Conservation (phyloP, 495 filamentous ascomycete species). For the Elaphomyces granulatus region DNA sequence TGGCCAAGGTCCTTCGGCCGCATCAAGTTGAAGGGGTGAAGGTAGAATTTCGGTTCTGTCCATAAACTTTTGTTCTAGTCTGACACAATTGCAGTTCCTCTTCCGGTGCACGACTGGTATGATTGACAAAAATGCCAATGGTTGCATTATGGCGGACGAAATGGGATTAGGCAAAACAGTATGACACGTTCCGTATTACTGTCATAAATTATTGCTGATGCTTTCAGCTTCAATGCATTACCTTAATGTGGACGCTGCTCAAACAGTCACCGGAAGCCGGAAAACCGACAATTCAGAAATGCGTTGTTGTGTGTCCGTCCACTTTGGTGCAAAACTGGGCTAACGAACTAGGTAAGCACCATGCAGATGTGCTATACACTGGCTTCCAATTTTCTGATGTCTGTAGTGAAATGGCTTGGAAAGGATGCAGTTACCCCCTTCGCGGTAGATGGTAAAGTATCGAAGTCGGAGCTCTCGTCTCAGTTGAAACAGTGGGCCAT, state of each 20-base stretch:
- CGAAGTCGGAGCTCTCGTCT: slow-evolving; percentile 77
- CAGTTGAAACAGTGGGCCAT: slow-evolving; percentile 95
- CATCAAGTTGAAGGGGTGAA: slow-evolving; percentile 99
- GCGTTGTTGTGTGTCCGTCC: slow-evolving; percentile 95
- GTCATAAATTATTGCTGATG: slow-evolving; percentile 22
- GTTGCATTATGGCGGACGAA: slow-evolving; percentile 99
- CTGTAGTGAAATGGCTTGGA: slow-evolving; percentile 79
- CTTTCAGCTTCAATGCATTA: slow-evolving; percentile 51
- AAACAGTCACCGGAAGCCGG: slow-evolving; percentile 93
- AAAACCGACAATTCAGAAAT: slow-evolving; percentile 89
- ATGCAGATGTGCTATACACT: not conserved
- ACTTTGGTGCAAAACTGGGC: slow-evolving; percentile 97
- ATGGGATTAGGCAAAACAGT: slow-evolving; percentile 97
- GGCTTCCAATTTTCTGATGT: slow-evolving; percentile 5
- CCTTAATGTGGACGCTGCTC: slow-evolving; percentile 87
- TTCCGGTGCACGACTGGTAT: slow-evolving; percentile 87
- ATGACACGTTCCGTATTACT: slow-evolving; percentile 6
- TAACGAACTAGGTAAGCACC: slow-evolving; percentile 52
- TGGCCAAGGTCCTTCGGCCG: slow-evolving; percentile 83
- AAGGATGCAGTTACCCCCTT: slow-evolving; percentile 85
- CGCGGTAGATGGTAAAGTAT: slow-evolving; percentile 90
- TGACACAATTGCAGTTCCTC: slow-evolving; percentile 45
- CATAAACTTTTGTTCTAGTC: slow-evolving; percentile 1
- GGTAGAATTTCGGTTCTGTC: slow-evolving; percentile 16
- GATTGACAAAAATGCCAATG: slow-evolving; percentile 86